Evolutionary conservation across 805 yeast genomes (phyloP).

Genomic region (Pichia nakasei): DNA sequence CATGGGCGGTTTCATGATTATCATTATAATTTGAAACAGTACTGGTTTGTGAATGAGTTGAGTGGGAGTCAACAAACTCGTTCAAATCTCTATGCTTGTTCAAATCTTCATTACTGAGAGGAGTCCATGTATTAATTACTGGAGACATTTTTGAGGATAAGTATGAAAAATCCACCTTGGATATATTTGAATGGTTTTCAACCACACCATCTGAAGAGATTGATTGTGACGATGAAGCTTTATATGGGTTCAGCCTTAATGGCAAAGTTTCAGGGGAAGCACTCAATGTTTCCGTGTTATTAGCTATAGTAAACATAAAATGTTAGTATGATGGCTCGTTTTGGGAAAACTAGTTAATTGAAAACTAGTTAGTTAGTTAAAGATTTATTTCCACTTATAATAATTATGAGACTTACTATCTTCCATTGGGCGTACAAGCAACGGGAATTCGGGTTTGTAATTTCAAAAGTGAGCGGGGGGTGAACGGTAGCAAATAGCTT

Average conservation of each 20-base stretch:
- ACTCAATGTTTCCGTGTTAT: too few relatives aligned
- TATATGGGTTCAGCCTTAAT: neutral
- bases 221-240: too few relatives aligned
- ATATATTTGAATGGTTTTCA: neutral
- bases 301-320: too few relatives aligned
- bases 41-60: neutral
- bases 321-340: too few relatives aligned
- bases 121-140: conserved; percentile 25
- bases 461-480: too few relatives aligned
- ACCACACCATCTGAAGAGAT: neutral
- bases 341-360: too few relatives aligned
- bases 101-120: neutral
- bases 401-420: neutral
- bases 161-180: conserved; percentile 21
- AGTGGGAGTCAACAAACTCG: neutral
- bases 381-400: too few relatives aligned
- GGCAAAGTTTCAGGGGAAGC: conserved; percentile 24
- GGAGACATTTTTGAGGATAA: conserved; percentile 20
- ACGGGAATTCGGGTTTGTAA: too few relatives aligned
- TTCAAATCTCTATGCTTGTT: conserved; percentile 1
- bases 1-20: neutral
- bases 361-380: too few relatives aligned
- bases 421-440: too few relatives aligned
- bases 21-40: neutral
- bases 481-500: too few relatives aligned